phyloP scores from a whole-genome alignment of 768 basidiomycete genomes.

The Filobasidium wieringae region DNA sequence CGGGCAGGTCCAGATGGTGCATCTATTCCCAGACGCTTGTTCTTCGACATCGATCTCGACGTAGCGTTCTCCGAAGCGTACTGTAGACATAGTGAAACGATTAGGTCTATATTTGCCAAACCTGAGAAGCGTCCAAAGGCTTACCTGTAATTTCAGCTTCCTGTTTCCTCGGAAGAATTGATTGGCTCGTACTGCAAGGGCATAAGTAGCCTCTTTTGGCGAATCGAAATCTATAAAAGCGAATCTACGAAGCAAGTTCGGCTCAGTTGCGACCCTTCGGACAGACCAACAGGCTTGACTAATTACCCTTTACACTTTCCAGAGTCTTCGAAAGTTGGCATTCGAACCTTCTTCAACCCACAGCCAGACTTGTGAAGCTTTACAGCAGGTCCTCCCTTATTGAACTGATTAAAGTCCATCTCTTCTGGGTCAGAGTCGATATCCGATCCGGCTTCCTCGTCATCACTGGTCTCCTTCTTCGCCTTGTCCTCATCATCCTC shows the following conservation, averaged over 20 bases:
- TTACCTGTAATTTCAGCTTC: slow-evolving; percentile 55
- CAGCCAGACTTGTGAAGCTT: slow-evolving; percentile 13
- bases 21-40: slow-evolving; percentile 2
- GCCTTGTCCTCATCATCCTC: slow-evolving; percentile 25
- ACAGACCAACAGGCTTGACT: neutral
- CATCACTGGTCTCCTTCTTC: slow-evolving; percentile 37
- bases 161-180: slow-evolving; percentile 65
- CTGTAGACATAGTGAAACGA: slow-evolving; percentile 10
- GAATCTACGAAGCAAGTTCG: slow-evolving; percentile 52
- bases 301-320: slow-evolving; percentile 89
- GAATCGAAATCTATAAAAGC: slow-evolving; percentile 85
- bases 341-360: slow-evolving; percentile 58
- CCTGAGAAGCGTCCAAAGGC: neutral
- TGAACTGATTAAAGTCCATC: slow-evolving; percentile 11
- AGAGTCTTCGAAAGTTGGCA: slow-evolving; percentile 94
- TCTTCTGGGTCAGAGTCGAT: slow-evolving; percentile 10
- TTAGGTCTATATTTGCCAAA: neutral
- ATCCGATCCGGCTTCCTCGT: slow-evolving; percentile 48
- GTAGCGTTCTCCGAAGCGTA: slow-evolving; percentile 38
- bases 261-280: too few relatives aligned
- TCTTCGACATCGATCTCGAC: slow-evolving; percentile 21
- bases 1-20: neutral
- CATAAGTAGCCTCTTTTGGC: slow-evolving; percentile 64
- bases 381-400: neutral
- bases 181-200: slow-evolving; percentile 71